Evolutionary conservation across 768 basidiomycete genomes (phyloP).

Genomic region (Coprinopsis cinerea): DNA sequence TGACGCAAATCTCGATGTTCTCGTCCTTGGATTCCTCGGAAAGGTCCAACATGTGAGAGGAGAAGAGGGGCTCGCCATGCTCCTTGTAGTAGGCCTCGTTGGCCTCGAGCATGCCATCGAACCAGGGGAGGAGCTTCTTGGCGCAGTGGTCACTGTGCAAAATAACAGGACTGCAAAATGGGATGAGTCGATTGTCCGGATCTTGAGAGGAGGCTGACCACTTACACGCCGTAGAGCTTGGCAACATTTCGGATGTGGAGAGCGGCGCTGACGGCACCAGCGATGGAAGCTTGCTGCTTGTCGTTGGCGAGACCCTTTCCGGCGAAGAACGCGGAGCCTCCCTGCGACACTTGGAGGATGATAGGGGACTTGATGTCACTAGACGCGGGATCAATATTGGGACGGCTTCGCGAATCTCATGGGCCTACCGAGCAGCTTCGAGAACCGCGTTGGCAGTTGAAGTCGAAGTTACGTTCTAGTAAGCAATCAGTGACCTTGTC

Average conservation of each 20-base stretch:
- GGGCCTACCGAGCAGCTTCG: constrained; percentile 81
- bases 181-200: constrained; percentile 5
- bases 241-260: constrained; percentile 86
- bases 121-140: constrained; percentile 96
- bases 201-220: constrained; percentile 14
- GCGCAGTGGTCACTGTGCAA: constrained; percentile 99
- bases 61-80: constrained; percentile 84
- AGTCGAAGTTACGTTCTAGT: constrained; percentile 92
- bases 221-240: constrained; percentile 88
- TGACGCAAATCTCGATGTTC: constrained; percentile 89
- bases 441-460: constrained; percentile 92
- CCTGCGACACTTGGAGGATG: constrained; percentile 97
- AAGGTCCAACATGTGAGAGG: constrained; percentile 98
- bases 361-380: constrained; percentile 96
- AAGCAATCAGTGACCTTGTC: not conserved
- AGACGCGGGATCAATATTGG: constrained; percentile 15
- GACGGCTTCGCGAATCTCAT: constrained; percentile 1
- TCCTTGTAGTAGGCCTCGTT: constrained; percentile 90
- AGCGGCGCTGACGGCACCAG: constrained; percentile 90
- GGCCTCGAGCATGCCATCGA: constrained; percentile 98
- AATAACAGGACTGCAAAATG: constrained; percentile 71
- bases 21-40: constrained; percentile 90
- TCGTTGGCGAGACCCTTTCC: constrained; percentile 95
- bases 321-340: constrained; percentile 92
- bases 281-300: constrained; percentile 90